These are phyloP conservation scores for Phytophthora ohioensis DNA, from an alignment of 352 stramenopile species.

Conservation along the genomic window DNA sequence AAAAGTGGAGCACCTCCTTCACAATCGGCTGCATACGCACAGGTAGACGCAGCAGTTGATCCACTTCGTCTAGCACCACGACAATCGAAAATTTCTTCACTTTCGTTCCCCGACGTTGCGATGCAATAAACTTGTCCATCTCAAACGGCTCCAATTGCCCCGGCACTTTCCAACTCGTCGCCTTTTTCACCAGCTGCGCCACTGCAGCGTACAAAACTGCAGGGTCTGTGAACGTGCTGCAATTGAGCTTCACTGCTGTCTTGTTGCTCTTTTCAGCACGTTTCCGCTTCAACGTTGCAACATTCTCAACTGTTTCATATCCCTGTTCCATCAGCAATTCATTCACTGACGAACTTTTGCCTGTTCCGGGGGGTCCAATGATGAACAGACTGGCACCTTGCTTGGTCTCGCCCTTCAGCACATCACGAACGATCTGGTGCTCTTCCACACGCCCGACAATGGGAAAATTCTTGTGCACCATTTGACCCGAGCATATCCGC, in stretches of 20 bases:
- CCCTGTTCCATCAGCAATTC: conserved; percentile 43
- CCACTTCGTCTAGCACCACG: conserved; percentile 75
- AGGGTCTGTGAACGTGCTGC: conserved; percentile 67
- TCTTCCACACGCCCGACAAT: conserved; percentile 59
- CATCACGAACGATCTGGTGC: conserved; percentile 44
- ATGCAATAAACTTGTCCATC: conserved; percentile 59
- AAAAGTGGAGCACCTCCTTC: conserved; percentile 65
- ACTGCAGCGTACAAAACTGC: conserved; percentile 54
- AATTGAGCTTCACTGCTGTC: conserved; percentile 64
- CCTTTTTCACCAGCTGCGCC: conserved; percentile 28
- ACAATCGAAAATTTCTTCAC: conserved; percentile 26
- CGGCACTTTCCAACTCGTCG: conserved; percentile 39
- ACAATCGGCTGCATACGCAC: conserved; percentile 47
- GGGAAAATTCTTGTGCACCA: conserved; percentile 6
- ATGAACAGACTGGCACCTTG: conserved; percentile 60
- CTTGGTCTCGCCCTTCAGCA: conserved; percentile 29
- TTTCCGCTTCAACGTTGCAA: conserved; percentile 13
- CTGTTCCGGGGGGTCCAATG: conserved; percentile 70
- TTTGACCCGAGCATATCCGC: conserved; percentile 42
- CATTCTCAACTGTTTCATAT: conserved; percentile 27
- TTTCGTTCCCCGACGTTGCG: conserved; percentile 1
- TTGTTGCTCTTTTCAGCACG: conserved; percentile 13
- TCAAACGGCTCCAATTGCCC: conserved; percentile 48
- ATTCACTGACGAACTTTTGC: conserved; percentile 72
- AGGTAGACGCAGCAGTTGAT: conserved; percentile 65